Evolutionary conservation across 2,329 filamentous ascomycete species (phyloP).

Genomic region (Aspergillus pseudonomiae): DNA sequence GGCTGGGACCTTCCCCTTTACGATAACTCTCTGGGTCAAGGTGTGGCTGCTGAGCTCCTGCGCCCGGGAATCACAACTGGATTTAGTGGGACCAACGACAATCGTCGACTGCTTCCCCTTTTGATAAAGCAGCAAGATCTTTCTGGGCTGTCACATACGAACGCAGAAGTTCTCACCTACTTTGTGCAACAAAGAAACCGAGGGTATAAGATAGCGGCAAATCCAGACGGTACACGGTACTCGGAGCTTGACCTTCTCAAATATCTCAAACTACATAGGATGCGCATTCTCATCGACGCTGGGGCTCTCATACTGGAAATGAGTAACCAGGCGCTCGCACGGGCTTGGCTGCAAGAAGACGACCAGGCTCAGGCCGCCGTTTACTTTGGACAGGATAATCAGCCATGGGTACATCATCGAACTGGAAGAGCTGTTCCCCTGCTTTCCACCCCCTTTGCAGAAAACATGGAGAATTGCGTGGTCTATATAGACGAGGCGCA

Average conservation of each 20-base stretch:
- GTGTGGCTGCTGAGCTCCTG: too few species aligned
- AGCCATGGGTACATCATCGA: conserved; percentile 49
- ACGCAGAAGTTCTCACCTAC: too few species aligned
- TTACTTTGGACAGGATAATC: conserved; percentile 55
- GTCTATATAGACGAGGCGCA: conserved; percentile 66
- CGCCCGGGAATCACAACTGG: too few species aligned
- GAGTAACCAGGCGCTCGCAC: conserved; percentile 55
- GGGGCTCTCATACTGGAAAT: conserved; percentile 67
- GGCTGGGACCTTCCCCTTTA: conserved; percentile 68
- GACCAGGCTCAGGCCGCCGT: conserved; percentile 52
- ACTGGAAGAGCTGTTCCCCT: conserved; percentile 48
- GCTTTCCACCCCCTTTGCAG: conserved; percentile 57
- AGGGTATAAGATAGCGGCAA: conserved; percentile 45
- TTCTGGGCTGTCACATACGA: too few species aligned
- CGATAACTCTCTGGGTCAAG: background rate
- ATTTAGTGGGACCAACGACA: too few species aligned
- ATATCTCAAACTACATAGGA: conserved; percentile 39
- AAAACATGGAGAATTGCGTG: conserved; percentile 56
- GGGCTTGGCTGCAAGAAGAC: conserved; percentile 56
- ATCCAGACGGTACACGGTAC: conserved; percentile 38
- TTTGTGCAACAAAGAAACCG: conserved; percentile 45
- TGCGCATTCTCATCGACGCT: conserved; percentile 64
- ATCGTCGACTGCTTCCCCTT: too few species aligned
- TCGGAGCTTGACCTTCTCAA: conserved; percentile 52
- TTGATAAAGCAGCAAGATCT: too few species aligned